Conservation (phyloP, 257 asterid species). For the Nyctanthes arbortristis region DNA sequence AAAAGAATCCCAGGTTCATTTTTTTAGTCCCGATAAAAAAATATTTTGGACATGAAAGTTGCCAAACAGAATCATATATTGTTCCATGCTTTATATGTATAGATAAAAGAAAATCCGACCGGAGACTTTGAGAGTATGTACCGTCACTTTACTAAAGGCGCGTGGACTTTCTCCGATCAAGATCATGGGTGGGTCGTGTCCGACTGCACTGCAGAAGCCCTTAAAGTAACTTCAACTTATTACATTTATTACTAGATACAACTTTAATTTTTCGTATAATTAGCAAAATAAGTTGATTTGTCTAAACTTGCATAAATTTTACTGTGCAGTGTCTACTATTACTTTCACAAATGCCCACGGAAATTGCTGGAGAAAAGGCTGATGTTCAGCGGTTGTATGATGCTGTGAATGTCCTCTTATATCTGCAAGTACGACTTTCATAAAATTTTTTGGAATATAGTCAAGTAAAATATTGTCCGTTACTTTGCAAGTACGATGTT, state of each 20-base stretch:
- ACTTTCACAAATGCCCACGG: constrained; percentile 52
- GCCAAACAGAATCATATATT: neutral
- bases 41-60: neutral
- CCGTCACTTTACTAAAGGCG: constrained; percentile 73
- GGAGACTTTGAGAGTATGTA: constrained; percentile 69
- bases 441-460: neutral
- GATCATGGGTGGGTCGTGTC: constrained; percentile 86
- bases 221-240: constrained; percentile 44
- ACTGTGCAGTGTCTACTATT: constrained; percentile 46
- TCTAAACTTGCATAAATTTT: neutral
- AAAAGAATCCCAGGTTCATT: constrained; percentile 72
- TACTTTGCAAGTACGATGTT: neutral
- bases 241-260: neutral
- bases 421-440: constrained; percentile 37
- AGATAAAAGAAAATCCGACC: constrained; percentile 58
- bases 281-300: neutral
- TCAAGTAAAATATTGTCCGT: too few species aligned
- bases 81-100: neutral
- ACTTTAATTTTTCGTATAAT: neutral
- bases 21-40: neutral
- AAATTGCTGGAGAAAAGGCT: constrained; percentile 44
- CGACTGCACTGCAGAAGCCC: constrained; percentile 71
- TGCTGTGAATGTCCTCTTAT: constrained; percentile 49
- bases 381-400: constrained; percentile 47
- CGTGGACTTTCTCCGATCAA: constrained; percentile 86